Evolutionary conservation across 345 rosid genomes (phyloP).

Genomic region (Reutealis trisperma): DNA sequence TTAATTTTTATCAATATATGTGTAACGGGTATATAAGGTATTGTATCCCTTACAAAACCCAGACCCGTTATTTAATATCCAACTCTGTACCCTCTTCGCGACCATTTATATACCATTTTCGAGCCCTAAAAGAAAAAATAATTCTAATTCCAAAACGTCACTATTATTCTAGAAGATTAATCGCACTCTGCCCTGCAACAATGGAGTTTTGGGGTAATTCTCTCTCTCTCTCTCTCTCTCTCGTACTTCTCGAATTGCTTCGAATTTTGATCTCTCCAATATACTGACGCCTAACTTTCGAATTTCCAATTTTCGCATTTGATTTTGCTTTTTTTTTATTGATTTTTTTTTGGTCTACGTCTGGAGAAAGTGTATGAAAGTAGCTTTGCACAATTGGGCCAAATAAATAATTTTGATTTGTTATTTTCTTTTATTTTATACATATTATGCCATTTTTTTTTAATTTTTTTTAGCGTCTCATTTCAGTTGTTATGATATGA

Average conservation of each 20-base stretch:
- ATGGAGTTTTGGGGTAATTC: conserved; percentile 69
- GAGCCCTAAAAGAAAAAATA: not conserved
- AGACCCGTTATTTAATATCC: too few species aligned
- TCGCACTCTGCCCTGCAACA: not conserved
- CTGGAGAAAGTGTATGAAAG: conserved; percentile 14
- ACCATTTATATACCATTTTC: not conserved
- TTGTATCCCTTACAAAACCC: too few species aligned
- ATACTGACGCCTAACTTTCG: not conserved
- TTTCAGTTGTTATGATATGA: not conserved
- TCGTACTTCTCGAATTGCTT: not conserved
- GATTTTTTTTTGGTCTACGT: not conserved
- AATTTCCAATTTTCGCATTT: not conserved
- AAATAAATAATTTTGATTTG: not conserved
- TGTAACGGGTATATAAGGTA: too few species aligned
- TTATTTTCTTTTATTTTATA: not conserved
- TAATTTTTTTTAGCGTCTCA: too few species aligned
- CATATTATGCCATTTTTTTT: too few species aligned
- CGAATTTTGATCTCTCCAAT: not conserved
- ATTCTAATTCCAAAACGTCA: not conserved
- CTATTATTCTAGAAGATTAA: too few species aligned
- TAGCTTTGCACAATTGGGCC: not conserved
- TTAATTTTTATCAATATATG: too few species aligned
- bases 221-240: not conserved
- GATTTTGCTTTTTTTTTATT: not conserved
- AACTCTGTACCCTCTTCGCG: not conserved